These are phyloP conservation scores for Ophiostoma himal-ulmi DNA, from an alignment of 2,329 filamentous ascomycete genomes.

Conservation along the genomic window DNA sequence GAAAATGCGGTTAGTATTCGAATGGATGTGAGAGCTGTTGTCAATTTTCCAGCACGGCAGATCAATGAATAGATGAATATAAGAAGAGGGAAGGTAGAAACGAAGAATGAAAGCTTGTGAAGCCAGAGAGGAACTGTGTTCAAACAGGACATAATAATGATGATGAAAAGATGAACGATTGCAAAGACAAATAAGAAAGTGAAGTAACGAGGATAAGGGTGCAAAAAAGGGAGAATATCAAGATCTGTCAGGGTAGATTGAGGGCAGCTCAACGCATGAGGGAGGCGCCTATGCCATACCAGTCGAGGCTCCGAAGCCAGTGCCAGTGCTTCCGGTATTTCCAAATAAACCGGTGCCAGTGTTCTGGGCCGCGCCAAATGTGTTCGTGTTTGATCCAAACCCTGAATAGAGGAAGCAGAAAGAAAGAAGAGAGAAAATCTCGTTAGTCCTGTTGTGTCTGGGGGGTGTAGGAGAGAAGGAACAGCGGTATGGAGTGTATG, in stretches of 20 bases:
- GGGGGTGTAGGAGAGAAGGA: slow-evolving; percentile 16
- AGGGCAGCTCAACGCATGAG: slow-evolving; percentile 10
- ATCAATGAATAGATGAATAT: too few species aligned
- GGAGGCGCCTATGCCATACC: slow-evolving; percentile 24
- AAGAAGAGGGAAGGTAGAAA: background rate
- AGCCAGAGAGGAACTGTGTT: background rate
- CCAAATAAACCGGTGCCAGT: slow-evolving; percentile 45
- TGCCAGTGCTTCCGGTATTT: slow-evolving; percentile 15
- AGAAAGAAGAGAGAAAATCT: slow-evolving; percentile 22
- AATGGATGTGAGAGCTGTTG: background rate
- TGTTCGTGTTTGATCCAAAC: slow-evolving; percentile 27
- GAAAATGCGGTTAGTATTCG: slow-evolving; percentile 18
- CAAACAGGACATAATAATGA: background rate
- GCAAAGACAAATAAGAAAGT: background rate
- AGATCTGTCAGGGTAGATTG: slow-evolving; percentile 11
- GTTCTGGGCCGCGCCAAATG: slow-evolving; percentile 38
- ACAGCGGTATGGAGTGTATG: slow-evolving; percentile 14
- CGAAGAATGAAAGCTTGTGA: background rate
- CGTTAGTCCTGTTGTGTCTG: slow-evolving; percentile 26
- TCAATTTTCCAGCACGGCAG: background rate
- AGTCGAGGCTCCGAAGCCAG: slow-evolving; percentile 26
- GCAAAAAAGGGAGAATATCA: background rate
- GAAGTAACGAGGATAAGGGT: background rate
- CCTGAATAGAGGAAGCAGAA: slow-evolving; percentile 20
- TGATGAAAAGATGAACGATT: background rate